These are phyloP conservation scores for Thielaviopsis musarum DNA, from an alignment of 2,329 filamentous ascomycete genomes.

Conservation along the genomic window DNA sequence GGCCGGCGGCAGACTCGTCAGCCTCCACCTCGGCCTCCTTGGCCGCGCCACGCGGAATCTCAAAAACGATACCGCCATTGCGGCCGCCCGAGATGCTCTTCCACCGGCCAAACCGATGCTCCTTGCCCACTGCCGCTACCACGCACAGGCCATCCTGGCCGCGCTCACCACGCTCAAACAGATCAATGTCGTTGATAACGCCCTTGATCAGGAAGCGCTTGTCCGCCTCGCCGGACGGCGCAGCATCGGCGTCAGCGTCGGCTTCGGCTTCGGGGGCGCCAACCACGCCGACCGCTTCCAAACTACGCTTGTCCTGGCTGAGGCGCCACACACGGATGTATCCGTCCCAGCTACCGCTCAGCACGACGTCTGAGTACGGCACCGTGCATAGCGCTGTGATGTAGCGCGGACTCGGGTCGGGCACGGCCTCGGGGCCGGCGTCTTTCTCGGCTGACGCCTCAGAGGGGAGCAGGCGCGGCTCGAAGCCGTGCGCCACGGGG, in stretches of 20 bases:
- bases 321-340: slow-evolving; percentile 73
- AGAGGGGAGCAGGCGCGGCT: slow-evolving; percentile 49
- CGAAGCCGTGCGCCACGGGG: slow-evolving; percentile 69
- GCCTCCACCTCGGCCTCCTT: slow-evolving; percentile 19
- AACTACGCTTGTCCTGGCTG: slow-evolving; percentile 61
- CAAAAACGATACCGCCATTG: slow-evolving; percentile 79
- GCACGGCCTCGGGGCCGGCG: slow-evolving; percentile 41
- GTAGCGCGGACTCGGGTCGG: slow-evolving; percentile 58
- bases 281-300: slow-evolving; percentile 56
- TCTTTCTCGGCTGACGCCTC: slow-evolving; percentile 57
- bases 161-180: slow-evolving; percentile 70
- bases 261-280: slow-evolving; percentile 14
- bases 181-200: slow-evolving; percentile 72
- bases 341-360: slow-evolving; percentile 92
- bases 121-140: slow-evolving; percentile 71
- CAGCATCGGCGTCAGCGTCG: slow-evolving; percentile 18
- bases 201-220: slow-evolving; percentile 37
- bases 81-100: slow-evolving; percentile 44
- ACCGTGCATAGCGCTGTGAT: slow-evolving; percentile 79
- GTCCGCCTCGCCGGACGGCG: slow-evolving; percentile 15
- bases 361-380: slow-evolving; percentile 76
- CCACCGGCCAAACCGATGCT: slow-evolving; percentile 76
- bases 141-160: slow-evolving; percentile 66
- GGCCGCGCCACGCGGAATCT: slow-evolving; percentile 36
- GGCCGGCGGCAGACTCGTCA: slow-evolving; percentile 15